Base-by-base conservation (phyloP, 2,329 filamentous ascomycete species). In the Stagonosporopsis cucurbitacearum region DNA sequence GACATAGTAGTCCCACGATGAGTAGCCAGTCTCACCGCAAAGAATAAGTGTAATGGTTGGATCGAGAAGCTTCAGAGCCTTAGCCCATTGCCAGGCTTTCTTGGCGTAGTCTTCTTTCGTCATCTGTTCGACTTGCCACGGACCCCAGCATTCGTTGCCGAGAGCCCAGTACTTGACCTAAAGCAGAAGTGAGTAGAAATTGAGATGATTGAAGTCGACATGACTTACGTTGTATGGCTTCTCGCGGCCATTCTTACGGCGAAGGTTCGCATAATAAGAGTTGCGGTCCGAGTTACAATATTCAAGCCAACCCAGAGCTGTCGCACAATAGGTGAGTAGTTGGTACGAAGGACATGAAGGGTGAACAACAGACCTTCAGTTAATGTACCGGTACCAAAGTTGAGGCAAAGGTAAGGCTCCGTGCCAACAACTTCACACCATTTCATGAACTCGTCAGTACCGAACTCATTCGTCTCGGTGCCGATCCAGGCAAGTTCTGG, bases 401-500 rank as follows among this genome's bases (percentile, higher is more conserved):
- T 95, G 54, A 95, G 79, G 59, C 86, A 88, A 36, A 95, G 81
- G 72, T 92, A 95, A 4, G 91, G 91, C 78, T 93, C 88, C 0
- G 90, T 89, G 22, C 85, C 85, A 7, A 92, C 84, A 9, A 84
- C 79, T 63, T 88, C 82, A 60, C 90, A 91, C 90, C 90, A 94
- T 64, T 87, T 82, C 82, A 95, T 85, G 76, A 95, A 95, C 78
- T 95, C 91, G 73, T 95, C 90, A 0, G 91, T 95, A 54, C 91
- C 91, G 68, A 95, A 93, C 59, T 88, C 80, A 72, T 95, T 95
- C 25, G 82, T 85, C 78, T 95, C 91, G 1, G 84, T 84, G 30
- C 88, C 89, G 19, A 89, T 80, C 91, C 91, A 95, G 5, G 91
- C 91, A 49, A 95, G 81, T 69, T 95, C 91, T 1, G 87, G 88